Evolutionary conservation across 352 stramenopile genomes (phyloP).

Genomic region (Phytophthora melonis): DNA sequence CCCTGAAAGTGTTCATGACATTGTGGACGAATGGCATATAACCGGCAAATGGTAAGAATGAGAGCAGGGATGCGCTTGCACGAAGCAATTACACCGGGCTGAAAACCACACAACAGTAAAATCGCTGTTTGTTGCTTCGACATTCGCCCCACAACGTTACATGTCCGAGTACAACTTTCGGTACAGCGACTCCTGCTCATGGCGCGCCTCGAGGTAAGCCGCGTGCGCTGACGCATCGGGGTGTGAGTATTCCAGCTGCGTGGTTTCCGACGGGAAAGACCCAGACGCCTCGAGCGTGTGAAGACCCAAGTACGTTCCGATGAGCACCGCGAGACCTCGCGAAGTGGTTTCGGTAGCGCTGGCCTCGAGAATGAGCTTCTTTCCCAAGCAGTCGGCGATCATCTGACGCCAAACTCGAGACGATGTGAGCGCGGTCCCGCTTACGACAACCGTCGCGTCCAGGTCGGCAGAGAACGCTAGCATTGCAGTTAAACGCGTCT

Average conservation of each 20-base stretch:
- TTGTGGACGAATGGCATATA: too few relatives aligned
- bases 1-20: too few relatives aligned
- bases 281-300: slow-evolving; percentile 58
- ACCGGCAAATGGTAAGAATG: too few relatives aligned
- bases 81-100: neutral
- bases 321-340: slow-evolving; percentile 80
- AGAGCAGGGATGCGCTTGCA: too few relatives aligned
- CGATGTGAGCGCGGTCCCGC: slow-evolving; percentile 79
- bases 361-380: slow-evolving; percentile 74
- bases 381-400: slow-evolving; percentile 81
- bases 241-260: slow-evolving; percentile 41
- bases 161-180: slow-evolving; percentile 64
- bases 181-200: slow-evolving; percentile 80
- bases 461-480: slow-evolving; percentile 50
- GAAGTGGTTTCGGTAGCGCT: slow-evolving; percentile 82
- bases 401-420: slow-evolving; percentile 91
- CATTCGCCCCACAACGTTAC: neutral
- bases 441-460: slow-evolving; percentile 74
- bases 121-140: slow-evolving; percentile 2
- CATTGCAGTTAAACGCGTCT: slow-evolving; percentile 5
- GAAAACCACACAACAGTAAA: slow-evolving; percentile 13
- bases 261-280: slow-evolving; percentile 33
- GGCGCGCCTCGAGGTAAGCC: slow-evolving; percentile 67
- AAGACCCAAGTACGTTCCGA: slow-evolving; percentile 69
- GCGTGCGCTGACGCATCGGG: slow-evolving; percentile 64